Evolutionary conservation across 129 eudicot species (phyloP), one percentile per base, ranked within the genome.

Genomic region (Chrysanthemum makinoi): DNA sequence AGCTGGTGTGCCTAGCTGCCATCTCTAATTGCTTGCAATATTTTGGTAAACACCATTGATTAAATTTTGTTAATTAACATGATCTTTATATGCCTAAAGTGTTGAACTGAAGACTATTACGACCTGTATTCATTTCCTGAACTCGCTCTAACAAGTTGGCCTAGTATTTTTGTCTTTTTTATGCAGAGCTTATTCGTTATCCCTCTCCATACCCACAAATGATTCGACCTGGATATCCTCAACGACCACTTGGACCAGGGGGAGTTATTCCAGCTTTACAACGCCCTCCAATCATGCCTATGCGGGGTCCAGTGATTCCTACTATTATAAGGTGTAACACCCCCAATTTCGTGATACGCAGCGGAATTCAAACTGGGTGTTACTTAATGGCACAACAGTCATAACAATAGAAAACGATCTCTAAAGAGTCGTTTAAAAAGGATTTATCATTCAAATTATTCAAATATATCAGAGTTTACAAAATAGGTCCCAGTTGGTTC

Each of bases 1-100:
- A 73, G 89, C 86, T 81, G 95, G 88, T 92, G 95, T 92, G 91
- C 87, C 89, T 84, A 60, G 86, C 91, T 84, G 86, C 84, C 80
- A 79, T 84, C 85, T 84, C 83, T 82, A 78, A 75, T 79, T 89
- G 82, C 83, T 80, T 85, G 78, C 83, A 72, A 69, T 87, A 66
- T 87, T 76, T 86, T 77, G 81, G 87, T 85, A 80, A 89, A 72
- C 80, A 51, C 55, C 65, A 17, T 76, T 78, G 80, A 51, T 62
- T 22, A 22, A 22, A 22, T 1, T 22, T 22, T 22, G 24, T 0
- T 22, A 22, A 22, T 22, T 22, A 22, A 22, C 24, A 22, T 22
- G 24, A 62, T 44, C 33, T 62, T 0, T 39, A 39, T 39, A 24
- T 62, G 35, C 33, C 0, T 15, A 3, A 52, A 6, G 6, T 52